These are phyloP conservation scores for Soucietia sequanensis DNA, from an alignment of 805 yeast species.

Conservation along the genomic window DNA sequence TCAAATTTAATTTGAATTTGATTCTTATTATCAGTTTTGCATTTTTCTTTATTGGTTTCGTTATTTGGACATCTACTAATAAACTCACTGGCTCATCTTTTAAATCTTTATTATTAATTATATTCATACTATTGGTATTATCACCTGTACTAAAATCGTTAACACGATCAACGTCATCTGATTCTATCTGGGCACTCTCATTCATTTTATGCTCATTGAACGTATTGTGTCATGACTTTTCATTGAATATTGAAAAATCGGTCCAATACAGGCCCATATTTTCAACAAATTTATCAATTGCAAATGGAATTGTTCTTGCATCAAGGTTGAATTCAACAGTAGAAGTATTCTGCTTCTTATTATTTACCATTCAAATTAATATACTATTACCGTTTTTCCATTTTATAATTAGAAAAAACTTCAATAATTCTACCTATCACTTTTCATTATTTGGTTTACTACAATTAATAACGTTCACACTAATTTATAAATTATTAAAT, in stretches of 20 bases:
- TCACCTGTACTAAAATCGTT: constrained; percentile 90
- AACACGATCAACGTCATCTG: constrained; percentile 85
- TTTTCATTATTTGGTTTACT: constrained; percentile 9
- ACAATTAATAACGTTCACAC: constrained; percentile 20
- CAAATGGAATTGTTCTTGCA: constrained; percentile 86
- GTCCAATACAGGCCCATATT: constrained; percentile 49
- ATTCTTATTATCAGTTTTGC: constrained; percentile 27
- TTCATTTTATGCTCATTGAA: constrained; percentile 75
- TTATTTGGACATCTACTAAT: constrained; percentile 26
- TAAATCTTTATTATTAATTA: constrained; percentile 68
- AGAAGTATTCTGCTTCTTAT: constrained; percentile 79
- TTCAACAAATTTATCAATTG: constrained; percentile 78
- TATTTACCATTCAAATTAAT: constrained; percentile 67
- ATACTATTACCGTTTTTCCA: constrained; percentile 74
- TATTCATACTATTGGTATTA: constrained; percentile 68
- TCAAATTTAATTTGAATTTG: constrained; percentile 55
- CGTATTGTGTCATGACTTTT: constrained; percentile 65
- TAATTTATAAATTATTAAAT: constrained; percentile 27
- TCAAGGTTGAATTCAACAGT: constrained; percentile 76
- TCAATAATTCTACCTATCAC: constrained; percentile 19
- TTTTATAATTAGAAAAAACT: constrained; percentile 48
- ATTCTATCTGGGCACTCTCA: constrained; percentile 91
- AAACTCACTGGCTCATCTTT: constrained; percentile 18
- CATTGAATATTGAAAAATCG: constrained; percentile 41
- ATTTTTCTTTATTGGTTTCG: constrained; percentile 36